Evolutionary conservation across 352 stramenopile species (phyloP), one percentile per base, ranked within the genome.

Genomic region (Pythium sukuiense): DNA sequence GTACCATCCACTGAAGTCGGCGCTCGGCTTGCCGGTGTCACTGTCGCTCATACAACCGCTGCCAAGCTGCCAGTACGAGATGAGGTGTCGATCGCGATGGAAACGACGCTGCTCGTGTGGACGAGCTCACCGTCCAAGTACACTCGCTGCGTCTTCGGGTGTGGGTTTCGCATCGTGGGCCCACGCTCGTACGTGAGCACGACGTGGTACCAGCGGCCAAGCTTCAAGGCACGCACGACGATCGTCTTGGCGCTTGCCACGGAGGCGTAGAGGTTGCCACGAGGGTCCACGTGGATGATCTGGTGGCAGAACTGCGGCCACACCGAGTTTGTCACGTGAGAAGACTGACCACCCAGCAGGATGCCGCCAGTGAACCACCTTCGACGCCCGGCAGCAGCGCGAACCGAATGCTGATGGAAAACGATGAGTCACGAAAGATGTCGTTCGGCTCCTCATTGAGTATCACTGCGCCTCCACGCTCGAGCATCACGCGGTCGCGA

Each of bases 191-290:
- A 50, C 32, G 43, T 20, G 3, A 54, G 16, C 14, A 16, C 16
- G 39, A 59, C 8, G 24, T 63, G 43, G 24, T 65, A 65, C 59
- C 59, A 65, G 2, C 49, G 52, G 3, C 55, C 16, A 1, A n/a
- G 32, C 11, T 50, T 24, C 5, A 67, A 32, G 8, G 29, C 20
- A 29, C 2, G 33, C 5, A 16, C 41, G 39, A 67, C 26, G 24
- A 20, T 27, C 6, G 26, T 29, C 27, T 61, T 53, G 20, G 7
- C 2, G 59, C 64, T 14, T 2, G 59, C 0, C 16, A 63, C 33
- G 0, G 67, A 70, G 61, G 55, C 69, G 56, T 39, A 64, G 24
- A 73, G 55, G 11, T 61, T 57, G 30, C 48, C 14, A 1, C 59
- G 6, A 3, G 37, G 20, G 45, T 73, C 61, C 33, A 73, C 49